Base-by-base conservation (phyloP, 768 basidiomycete genomes). In the Boletus rubropictus region DNA sequence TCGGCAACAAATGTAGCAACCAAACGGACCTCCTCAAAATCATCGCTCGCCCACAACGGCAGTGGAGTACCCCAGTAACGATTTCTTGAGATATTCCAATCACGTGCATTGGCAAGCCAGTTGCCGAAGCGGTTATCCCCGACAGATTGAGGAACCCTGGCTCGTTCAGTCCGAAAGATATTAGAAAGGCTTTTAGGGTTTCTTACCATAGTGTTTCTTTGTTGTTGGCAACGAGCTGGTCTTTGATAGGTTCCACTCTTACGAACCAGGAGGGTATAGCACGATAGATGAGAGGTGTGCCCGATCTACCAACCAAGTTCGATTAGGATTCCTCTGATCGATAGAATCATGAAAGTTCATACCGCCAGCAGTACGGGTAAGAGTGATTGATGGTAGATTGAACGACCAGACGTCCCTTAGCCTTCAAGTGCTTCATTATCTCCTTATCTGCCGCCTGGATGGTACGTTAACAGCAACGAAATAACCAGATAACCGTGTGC, bases 61-160 rank as follows among this genome's bases (percentile, higher is more conserved):
- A 99, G 83, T 15, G 96, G 96, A 5, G 94, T 98, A 28, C 95
- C 96, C 94, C 94, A 99, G 65, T 98, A 99, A 39, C 96, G 80
- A 72, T 98, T 98, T 52, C 96, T 80, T n/a, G 94, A 96, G 53
- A 99, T 77, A 62, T 97, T 98, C 96, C 96, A 99, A 62, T 99
- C 96, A 18, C 94, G 80, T n/a, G 96, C 96, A 66, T 95, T 97
- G 39, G 87, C 85, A 42, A 99, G 75, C 96, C 96, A 99, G 66
- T 91, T 94, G 18, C 92, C 93, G 62, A 99, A 99, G 28, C 95
- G 78, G 55, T 85, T 81, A 49, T 97, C 94, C 6, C 93, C 89
- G 38, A 98, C 84, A 51, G 70, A 76, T 59, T 90, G 84, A 9
- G 96, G 96, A 3, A 99, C 96, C 90, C 89, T 91, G 42, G 44